Conservation (phyloP, 2,329 filamentous ascomycete genomes). For the Fusarium guadeloupense region DNA sequence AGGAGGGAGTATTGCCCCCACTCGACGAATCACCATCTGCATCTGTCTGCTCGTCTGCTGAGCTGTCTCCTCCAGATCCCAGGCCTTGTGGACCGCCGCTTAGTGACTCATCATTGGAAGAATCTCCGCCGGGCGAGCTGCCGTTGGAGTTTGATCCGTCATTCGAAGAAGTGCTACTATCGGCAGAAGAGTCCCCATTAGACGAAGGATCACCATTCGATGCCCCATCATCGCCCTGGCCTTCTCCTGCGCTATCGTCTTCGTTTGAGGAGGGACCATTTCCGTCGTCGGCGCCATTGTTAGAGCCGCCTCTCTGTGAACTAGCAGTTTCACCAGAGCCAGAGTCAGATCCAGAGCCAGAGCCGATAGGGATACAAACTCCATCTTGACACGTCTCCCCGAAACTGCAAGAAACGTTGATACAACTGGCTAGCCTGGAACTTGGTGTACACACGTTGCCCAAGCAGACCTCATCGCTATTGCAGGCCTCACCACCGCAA, state of each 20-base stretch:
- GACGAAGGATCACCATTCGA: not conserved
- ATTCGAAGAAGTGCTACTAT: not conserved
- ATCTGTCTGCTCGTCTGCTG: not conserved
- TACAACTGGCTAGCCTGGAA: conserved; percentile 1
- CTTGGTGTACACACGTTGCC: conserved; percentile 21
- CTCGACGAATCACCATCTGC: not conserved
- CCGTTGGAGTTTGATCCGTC: too few relatives aligned
- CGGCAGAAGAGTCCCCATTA: not conserved
- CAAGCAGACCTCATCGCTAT: conserved; percentile 18
- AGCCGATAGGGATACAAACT: not conserved
- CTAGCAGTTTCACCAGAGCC: not conserved
- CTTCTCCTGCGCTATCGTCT: not conserved
- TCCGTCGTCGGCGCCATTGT: not conserved
- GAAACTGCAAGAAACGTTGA: not conserved
- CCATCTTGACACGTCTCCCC: conserved; percentile 24
- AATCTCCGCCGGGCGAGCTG: not conserved
- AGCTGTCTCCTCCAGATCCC: not conserved
- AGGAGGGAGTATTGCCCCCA: not conserved
- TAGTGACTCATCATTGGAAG: not conserved
- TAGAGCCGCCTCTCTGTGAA: not conserved
- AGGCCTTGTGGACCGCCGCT: conserved; percentile 7
- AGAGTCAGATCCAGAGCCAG: not conserved
- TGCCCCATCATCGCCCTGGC: not conserved
- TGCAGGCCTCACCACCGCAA: conserved; percentile 14
- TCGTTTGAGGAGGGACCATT: not conserved